Percentiles rank a stretch among this genome's conserved stretches.
Evolutionary conservation across 2,329 filamentous ascomycete genomes (phyloP).

Genomic region (Westerdykella ornata): DNA sequence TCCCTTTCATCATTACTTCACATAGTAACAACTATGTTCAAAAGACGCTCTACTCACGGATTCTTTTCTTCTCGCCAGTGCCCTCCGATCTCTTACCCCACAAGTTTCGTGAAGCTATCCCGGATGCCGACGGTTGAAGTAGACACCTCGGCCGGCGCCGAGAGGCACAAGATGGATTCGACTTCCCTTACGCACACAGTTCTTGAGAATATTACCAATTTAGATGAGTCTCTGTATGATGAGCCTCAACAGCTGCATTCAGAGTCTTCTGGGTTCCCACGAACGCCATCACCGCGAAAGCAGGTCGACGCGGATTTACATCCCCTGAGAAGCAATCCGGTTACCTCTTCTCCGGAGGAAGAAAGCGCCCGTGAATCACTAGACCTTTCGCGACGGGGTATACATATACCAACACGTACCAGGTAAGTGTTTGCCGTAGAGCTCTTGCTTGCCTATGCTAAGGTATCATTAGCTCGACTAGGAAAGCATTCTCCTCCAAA

Average conservation of each 20-base stretch:
- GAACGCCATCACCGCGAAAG: no score
- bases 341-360: slow-evolving; percentile 15
- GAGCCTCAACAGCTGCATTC: no score
- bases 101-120: slow-evolving; percentile 17
- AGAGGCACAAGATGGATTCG: slow-evolving; percentile 10
- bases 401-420: slow-evolving; percentile 34
- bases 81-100: slow-evolving; percentile 16
- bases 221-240: no score
- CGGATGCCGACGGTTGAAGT: slow-evolving; percentile 22
- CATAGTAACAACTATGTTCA: slow-evolving; percentile 19
- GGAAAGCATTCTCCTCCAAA: background rate
- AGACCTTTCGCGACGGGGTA: slow-evolving; percentile 32
- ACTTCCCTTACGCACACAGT: no score
- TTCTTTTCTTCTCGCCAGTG: slow-evolving; percentile 22
- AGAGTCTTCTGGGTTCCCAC: no score
- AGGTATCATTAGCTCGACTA: slow-evolving; percentile 11
- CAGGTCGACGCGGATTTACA: slow-evolving; percentile 7
- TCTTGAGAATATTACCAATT: no score
- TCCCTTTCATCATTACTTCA: background rate
- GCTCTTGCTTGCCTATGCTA: no score
- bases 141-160: background rate
- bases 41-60: slow-evolving; percentile 27
- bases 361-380: slow-evolving; percentile 25
- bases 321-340: slow-evolving; percentile 14
- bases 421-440: slow-evolving; percentile 18